Conservation (phyloP, 371 early-diverging fungal species). For the Mortierella sp. region DNA sequence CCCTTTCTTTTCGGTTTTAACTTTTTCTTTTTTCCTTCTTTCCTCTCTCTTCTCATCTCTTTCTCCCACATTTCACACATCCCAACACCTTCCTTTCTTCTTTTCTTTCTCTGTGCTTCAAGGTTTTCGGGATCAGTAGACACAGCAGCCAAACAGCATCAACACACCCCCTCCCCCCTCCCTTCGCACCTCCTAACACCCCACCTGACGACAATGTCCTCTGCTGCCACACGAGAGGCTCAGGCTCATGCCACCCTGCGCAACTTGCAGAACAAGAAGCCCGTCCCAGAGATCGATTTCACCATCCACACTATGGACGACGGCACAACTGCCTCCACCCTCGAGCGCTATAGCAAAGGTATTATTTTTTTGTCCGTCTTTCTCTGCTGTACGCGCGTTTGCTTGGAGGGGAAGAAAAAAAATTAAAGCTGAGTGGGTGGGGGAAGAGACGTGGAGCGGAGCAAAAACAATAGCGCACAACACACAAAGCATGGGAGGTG, state of each 20-base stretch:
- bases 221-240: slow-evolving; percentile 30
- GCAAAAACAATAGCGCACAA: not conserved
- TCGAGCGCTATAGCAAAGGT: slow-evolving; percentile 87
- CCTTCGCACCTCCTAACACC: not conserved
- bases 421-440: not conserved
- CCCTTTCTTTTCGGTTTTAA: not conserved
- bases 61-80: not conserved
- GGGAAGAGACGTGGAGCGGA: not conserved
- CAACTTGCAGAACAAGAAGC: slow-evolving; percentile 48
- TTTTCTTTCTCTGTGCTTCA: not conserved
- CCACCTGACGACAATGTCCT: not conserved
- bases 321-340: slow-evolving; percentile 83
- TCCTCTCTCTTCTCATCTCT: not conserved
- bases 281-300: slow-evolving; percentile 75
- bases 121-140: not conserved
- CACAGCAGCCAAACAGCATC: not conserved
- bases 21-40: not conserved
- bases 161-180: not conserved
- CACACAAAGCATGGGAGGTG: not conserved
- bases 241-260: slow-evolving; percentile 50
- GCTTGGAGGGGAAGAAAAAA: not conserved
- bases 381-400: not conserved
- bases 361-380: slow-evolving; percentile 8
- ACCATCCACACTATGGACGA: slow-evolving; percentile 83
- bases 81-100: not conserved